Evolutionary conservation across 345 rosid genomes (phyloP).

Genomic region (Xanthoceras sorbifolium): DNA sequence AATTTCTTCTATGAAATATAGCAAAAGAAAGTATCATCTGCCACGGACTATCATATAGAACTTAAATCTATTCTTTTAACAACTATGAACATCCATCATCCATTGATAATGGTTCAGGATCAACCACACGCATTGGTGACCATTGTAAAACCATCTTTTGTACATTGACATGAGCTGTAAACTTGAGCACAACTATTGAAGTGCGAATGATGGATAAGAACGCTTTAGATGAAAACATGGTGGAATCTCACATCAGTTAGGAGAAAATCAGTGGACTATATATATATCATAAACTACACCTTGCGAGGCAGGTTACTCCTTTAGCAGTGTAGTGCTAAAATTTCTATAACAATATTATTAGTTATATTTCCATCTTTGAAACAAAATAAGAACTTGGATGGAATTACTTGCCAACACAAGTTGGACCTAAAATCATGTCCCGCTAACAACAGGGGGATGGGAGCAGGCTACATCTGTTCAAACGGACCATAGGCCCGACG

Average conservation of each 20-base stretch:
- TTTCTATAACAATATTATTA: background rate
- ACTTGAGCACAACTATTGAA: background rate
- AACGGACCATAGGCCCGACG: background rate
- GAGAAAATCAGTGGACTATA: background rate
- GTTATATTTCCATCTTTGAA: background rate
- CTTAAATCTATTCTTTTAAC: background rate
- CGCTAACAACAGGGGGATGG: background rate
- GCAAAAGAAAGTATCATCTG: background rate
- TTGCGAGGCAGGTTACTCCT: background rate
- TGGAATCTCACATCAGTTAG: background rate
- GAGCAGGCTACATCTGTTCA: background rate
- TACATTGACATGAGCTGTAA: background rate
- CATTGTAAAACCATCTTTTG: background rate
- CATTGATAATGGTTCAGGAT: conserved; percentile 9
- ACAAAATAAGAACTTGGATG: background rate
- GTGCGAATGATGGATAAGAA: background rate
- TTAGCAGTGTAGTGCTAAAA: background rate
- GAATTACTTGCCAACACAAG: background rate
- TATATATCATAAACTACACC: background rate
- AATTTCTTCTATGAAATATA: background rate
- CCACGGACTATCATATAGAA: background rate
- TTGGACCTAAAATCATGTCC: background rate
- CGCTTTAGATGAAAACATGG: background rate
- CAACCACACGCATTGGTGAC: background rate
- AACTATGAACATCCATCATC: background rate